A percentile compares a stretch with the other conserved stretches of the same genome.
Conservation (phyloP, 805 yeast species). For the Starmerella stigmatis region DNA sequence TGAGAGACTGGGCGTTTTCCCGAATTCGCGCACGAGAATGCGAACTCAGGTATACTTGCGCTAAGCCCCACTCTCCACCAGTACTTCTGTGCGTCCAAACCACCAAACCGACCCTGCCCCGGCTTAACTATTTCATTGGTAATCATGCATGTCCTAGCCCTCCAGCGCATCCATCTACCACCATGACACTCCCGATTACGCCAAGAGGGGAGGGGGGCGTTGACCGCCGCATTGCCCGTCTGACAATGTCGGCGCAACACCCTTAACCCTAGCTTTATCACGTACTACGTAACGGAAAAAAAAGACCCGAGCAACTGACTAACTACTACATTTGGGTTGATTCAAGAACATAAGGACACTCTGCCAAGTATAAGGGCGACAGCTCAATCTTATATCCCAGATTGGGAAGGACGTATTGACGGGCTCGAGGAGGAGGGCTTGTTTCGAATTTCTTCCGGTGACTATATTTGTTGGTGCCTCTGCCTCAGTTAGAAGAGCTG, state of each 20-base stretch:
- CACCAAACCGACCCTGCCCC: too few relatives aligned
- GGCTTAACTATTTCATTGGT: too few relatives aligned
- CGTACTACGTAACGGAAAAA: conserved; percentile 1
- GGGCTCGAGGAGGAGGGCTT: too few relatives aligned
- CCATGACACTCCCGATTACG: too few relatives aligned
- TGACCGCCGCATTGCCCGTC: not conserved
- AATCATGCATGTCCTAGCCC: not conserved
- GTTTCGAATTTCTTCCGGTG: too few relatives aligned
- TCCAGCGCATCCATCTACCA: not conserved
- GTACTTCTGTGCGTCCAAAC: too few relatives aligned
- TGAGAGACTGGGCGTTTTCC: too few relatives aligned
- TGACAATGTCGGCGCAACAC: not conserved
- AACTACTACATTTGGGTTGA: conserved; percentile 4
- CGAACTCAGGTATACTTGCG: too few relatives aligned
- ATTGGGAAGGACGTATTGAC: not conserved
- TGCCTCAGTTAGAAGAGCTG: too few relatives aligned
- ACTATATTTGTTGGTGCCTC: not conserved
- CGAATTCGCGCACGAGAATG: too few relatives aligned
- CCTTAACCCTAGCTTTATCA: conserved; percentile 3
- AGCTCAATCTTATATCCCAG: conserved; percentile 2
- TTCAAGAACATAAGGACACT: conserved; percentile 1
- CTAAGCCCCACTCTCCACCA: too few relatives aligned
- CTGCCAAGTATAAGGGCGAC: conserved; percentile 2
- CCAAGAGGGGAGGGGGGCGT: not conserved
- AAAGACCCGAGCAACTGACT: conserved; percentile 5